phyloP scores from a whole-genome alignment of 106 monocot genomes.

The Dendrobium chrysotoxum region DNA sequence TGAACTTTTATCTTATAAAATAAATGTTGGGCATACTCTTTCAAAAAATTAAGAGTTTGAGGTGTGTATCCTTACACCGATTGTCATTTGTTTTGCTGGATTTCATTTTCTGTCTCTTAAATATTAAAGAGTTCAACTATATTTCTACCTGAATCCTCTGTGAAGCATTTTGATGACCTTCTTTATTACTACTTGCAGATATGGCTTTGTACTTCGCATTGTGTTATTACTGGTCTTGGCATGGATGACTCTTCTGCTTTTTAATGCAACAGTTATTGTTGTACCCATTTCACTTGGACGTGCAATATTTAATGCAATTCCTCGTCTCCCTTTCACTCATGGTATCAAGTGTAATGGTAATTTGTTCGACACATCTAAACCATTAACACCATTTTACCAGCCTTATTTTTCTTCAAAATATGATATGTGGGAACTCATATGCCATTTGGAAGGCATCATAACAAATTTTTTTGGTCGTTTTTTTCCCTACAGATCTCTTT shows the following conservation, averaged over 20 bases:
- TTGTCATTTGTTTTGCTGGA: not conserved
- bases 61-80: not conserved
- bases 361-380: not conserved
- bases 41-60: no score
- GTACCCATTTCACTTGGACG: constrained; percentile 87
- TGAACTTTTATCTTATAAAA: no score
- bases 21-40: no score
- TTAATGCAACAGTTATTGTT: constrained; percentile 78
- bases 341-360: constrained; percentile 99
- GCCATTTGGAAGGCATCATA: not conserved
- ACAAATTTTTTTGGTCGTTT: not conserved
- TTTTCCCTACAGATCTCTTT: constrained; percentile 64
- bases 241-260: constrained; percentile 92
- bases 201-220: constrained; percentile 89
- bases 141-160: not conserved
- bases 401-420: not conserved
- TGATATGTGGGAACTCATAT: not conserved
- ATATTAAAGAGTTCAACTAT: not conserved
- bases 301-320: constrained; percentile 72
- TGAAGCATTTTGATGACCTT: not conserved
- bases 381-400: not conserved
- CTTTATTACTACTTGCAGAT: constrained; percentile 36
- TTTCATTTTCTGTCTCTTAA: not conserved
- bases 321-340: constrained; percentile 87
- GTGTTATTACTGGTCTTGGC: constrained; percentile 74